phyloP scores from a whole-genome alignment of 352 stramenopile genomes.

The Phytophthora pisi region DNA sequence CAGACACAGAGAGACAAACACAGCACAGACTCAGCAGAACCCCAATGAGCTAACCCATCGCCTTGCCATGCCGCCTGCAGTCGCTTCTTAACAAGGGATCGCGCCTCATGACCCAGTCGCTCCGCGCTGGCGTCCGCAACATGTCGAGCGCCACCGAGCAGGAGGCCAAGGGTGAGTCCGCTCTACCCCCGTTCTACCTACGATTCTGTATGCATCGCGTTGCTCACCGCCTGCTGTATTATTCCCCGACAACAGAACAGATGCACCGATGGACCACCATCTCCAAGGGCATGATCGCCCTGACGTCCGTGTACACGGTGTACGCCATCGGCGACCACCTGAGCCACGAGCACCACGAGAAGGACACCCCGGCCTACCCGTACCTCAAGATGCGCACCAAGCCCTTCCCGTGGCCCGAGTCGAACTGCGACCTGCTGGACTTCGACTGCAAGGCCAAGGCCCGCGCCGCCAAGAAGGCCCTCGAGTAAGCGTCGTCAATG shows the following conservation, averaged over 20 bases:
- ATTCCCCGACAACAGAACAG: constrained; percentile 53
- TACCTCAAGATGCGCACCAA: constrained; percentile 91
- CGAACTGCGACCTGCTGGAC: constrained; percentile 85
- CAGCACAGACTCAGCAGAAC: background rate
- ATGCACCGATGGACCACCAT: constrained; percentile 87
- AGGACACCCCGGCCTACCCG: constrained; percentile 66
- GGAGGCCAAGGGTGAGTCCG: constrained; percentile 74
- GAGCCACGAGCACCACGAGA: constrained; percentile 65
- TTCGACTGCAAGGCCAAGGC: constrained; percentile 70
- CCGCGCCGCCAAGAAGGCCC: constrained; percentile 66
- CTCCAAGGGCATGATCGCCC: constrained; percentile 83
- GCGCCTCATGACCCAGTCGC: constrained; percentile 53
- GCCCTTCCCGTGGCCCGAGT: constrained; percentile 83
- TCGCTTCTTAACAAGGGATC: constrained; percentile 73
- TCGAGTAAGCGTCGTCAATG: constrained; percentile 48
- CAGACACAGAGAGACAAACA: background rate
- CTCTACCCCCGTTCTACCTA: background rate
- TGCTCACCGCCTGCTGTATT: background rate
- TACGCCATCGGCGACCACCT: constrained; percentile 68
- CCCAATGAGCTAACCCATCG: background rate
- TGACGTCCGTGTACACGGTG: constrained; percentile 60
- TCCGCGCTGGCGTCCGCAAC: constrained; percentile 63
- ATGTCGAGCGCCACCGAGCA: constrained; percentile 85
- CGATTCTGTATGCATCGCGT: background rate
- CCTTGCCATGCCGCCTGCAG: constrained; percentile 22